Base-by-base conservation (phyloP, 257 asterid species). In the Nicotiana paniculata region DNA sequence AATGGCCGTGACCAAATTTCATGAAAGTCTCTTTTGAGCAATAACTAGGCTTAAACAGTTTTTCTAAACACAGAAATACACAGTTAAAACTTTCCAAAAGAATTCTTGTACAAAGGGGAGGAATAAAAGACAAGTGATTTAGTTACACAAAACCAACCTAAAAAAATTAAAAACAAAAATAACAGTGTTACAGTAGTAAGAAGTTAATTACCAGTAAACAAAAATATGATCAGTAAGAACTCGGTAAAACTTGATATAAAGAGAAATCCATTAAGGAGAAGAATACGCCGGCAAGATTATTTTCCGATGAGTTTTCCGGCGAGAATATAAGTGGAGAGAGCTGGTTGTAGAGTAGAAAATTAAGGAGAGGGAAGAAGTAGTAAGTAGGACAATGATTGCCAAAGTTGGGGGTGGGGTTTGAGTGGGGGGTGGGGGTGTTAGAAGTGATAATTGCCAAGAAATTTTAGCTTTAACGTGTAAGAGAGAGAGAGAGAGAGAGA, bases 241-340 rank as follows among this genome's bases (percentile, higher is more conserved):
- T 10, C 21, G 2, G 24, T 54, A 35, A 74, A 80, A 33, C 85
- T 75, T 82, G 72, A 77, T 48, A 33, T 9, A 9, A 57, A 77
- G 32, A 70, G 28, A 51, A 81, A 81, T 46, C 79, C 76, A 33
- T 9, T 3, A 35, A 46, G 37, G 26, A 76, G 68, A 75, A 65
- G 83, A 81, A 5, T 33, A 26, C 1, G 81, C 65, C 84, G 74
- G 81, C 64, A 83, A 83, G 82, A 82, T 74, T 32, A 32, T 32
- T 3, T 32, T 85, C 93, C 91, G 91, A 62, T 82, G 88, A 82
- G 24, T 75, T 89, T 86, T 84, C 91, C 89, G 90, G 91, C 85
- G 33, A 83, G 86, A 69, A 85, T 83, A 69, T 79, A 26, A 4
- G 32, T 1, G 13, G 26, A 57, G 3, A 9, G 37, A 61, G 79